Percentiles rank a stretch among this genome's conserved stretches.
phyloP scores from a whole-genome alignment of 257 asterid species.

The Solanum stenotomum region DNA sequence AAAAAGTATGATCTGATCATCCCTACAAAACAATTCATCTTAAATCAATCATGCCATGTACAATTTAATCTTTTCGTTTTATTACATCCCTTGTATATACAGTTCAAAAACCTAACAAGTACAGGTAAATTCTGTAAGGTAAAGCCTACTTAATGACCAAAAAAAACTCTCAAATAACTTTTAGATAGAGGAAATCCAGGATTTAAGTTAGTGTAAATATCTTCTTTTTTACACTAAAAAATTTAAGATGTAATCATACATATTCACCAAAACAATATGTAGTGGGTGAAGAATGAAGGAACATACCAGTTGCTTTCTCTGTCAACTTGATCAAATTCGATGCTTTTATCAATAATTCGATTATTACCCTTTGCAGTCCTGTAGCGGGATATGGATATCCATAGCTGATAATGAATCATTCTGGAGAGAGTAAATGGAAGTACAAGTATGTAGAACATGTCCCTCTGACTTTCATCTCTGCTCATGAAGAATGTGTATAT shows the following conservation, averaged over 20 bases:
- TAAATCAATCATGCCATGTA: not conserved
- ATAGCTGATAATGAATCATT: constrained; percentile 47
- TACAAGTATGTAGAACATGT: constrained; percentile 23
- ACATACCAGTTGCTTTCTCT: constrained; percentile 60
- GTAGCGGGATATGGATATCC: constrained; percentile 61
- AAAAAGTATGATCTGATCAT: constrained; percentile 53
- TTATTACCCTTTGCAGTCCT: constrained; percentile 52
- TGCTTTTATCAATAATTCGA: constrained; percentile 46
- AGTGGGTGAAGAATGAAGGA: not conserved
- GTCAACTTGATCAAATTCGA: constrained; percentile 77
- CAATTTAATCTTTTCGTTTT: not conserved
- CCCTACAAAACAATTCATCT: constrained; percentile 32
- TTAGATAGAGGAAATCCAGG: not conserved
- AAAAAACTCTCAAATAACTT: not conserved
- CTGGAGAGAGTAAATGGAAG: constrained; percentile 45
- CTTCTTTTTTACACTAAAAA: not conserved
- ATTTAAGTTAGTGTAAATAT: not conserved
- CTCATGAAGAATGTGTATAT: constrained; percentile 24
- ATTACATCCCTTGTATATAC: not conserved
- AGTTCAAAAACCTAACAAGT: not conserved
- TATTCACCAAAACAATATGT: not conserved
- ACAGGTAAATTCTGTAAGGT: not conserved
- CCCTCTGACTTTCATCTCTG: constrained; percentile 14
- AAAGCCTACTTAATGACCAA: not conserved
- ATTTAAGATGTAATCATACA: no score